Evolutionary conservation across 768 basidiomycete genomes (phyloP).

Genomic region (Polyporus arcularius): DNA sequence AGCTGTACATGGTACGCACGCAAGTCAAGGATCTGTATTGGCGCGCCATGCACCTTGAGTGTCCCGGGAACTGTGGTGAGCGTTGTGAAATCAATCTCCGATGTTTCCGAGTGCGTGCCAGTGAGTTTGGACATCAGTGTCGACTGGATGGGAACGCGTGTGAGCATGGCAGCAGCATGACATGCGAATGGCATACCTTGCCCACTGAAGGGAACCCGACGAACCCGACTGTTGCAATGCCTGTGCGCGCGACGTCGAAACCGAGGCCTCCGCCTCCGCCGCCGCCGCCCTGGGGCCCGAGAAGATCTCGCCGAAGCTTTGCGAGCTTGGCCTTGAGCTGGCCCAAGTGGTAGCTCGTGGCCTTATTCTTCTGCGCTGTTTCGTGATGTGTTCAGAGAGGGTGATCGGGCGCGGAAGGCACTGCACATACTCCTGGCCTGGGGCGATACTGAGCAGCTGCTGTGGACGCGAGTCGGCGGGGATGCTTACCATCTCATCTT

Average conservation of each 20-base stretch:
- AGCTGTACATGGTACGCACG: conserved; percentile 50
- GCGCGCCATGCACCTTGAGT: conserved; percentile 91
- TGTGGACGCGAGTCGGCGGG: conserved; percentile 13
- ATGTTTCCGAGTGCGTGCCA: conserved; percentile 94
- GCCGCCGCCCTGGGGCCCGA: conserved; percentile 70
- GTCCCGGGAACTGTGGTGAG: conserved; percentile 96
- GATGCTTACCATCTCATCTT: conserved; percentile 90
- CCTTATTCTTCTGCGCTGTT: conserved; percentile 92
- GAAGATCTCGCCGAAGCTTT: conserved; percentile 93
- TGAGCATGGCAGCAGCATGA: neutral
- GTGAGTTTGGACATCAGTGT: conserved; percentile 95
- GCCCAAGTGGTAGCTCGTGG: conserved; percentile 93
- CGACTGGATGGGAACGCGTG: conserved; percentile 49
- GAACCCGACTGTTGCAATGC: conserved; percentile 96
- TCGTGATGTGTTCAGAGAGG: conserved; percentile 18
- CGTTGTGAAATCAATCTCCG: conserved; percentile 96
- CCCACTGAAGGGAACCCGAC: conserved; percentile 93
- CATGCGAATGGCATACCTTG: conserved; percentile 53
- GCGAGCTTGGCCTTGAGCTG: conserved; percentile 98
- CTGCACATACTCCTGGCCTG: conserved; percentile 76
- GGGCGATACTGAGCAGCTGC: conserved; percentile 27
- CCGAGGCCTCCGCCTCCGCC: conserved; percentile 90
- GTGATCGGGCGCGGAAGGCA: conserved; percentile 12
- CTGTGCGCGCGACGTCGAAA: conserved; percentile 98
- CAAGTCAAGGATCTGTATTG: conserved; percentile 92